Evolutionary conservation across 2,329 filamentous ascomycete genomes (phyloP).

Genomic region (Claviceps sp.): DNA sequence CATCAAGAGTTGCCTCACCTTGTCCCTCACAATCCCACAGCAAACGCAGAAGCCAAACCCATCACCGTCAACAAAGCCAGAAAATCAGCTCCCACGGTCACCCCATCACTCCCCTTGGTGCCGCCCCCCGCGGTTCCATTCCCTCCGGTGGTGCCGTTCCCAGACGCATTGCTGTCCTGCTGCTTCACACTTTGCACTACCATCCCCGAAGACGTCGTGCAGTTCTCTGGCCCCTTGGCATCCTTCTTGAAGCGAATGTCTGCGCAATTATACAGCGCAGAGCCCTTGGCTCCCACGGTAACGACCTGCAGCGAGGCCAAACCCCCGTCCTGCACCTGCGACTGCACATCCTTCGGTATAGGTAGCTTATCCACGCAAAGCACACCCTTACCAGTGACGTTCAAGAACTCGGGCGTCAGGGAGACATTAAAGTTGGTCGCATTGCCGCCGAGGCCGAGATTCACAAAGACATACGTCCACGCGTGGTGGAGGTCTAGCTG

Average conservation of each 20-base stretch:
- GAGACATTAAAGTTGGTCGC: slow-evolving; percentile 55
- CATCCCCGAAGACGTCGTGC: slow-evolving; percentile 27
- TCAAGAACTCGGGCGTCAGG: slow-evolving; percentile 45
- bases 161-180: slow-evolving; percentile 8
- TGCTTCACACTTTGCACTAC: slow-evolving; percentile 20
- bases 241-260: slow-evolving; percentile 53
- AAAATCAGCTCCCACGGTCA: slow-evolving; percentile 11
- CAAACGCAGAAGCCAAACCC: slow-evolving; percentile 25
- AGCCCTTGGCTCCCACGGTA: slow-evolving; percentile 42
- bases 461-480: slow-evolving; percentile 40
- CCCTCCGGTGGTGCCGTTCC: not conserved
- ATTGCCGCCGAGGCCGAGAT: slow-evolving; percentile 36
- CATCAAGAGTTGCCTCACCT: not conserved
- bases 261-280: slow-evolving; percentile 61
- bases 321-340: slow-evolving; percentile 36
- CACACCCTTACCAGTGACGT: slow-evolving; percentile 44
- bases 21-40: slow-evolving; percentile 18
- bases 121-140: not conserved
- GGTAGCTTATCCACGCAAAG: slow-evolving; percentile 52
- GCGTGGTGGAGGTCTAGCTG: slow-evolving; percentile 35
- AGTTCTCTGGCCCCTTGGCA: slow-evolving; percentile 29
- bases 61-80: slow-evolving; percentile 21
- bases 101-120: slow-evolving; percentile 12
- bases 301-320: slow-evolving; percentile 57
- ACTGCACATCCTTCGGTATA: slow-evolving; percentile 35